Evolutionary conservation across 176 grass and related monocot species (phyloP), one percentile per base, ranked within the genome.

Genomic region (Aegilops sharonensis): DNA sequence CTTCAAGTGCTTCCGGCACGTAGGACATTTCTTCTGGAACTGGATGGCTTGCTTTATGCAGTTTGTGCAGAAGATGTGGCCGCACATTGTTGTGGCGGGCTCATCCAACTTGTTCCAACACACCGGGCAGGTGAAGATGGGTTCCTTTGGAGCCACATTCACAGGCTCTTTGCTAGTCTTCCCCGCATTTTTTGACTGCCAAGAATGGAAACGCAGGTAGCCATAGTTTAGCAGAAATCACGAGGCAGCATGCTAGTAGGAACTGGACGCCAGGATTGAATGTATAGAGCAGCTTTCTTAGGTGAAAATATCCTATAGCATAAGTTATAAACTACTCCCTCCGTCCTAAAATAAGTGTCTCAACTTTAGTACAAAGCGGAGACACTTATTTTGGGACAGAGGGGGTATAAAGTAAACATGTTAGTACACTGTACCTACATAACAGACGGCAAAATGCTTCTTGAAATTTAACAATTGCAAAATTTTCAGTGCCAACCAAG

Each of bases 21-120:
- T 99, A 18, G 94, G 94, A 5, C 97, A 99, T 91, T 89, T 99
- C 90, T 99, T 99, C 56, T 99, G 94, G 81, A 80, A 8, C 67
- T 93, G 77, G 39, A 99, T 94, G 52, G 94, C 87, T 47, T 90
- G 34, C 66, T 90, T 96, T 21, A 97, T 99, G 85, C 97, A 99
- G n/a, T 36, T 75, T 2, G 83, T 13, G 78, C 97, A 96, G 80
- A 96, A 99, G 56, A 99, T 82, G 87, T 97, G 97, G 20, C 97
- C 94, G 61, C 97, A 99, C 73, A 86, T 91, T 13, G 97, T 96
- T 72, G 97, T 94, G 45, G 92, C 90, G 11, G 94, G 86, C 45
- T 93, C 89, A 8, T 88, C 81, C 85, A 99, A 71, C 59, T 89
- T 87, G 89, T 75, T 96, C 97, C 85, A 84, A 78, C 97, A 99